Evolutionary conservation across 306 rosid genomes (phyloP), one percentile per base, ranked within the genome.

Genomic region (Cicer yamashitae): DNA sequence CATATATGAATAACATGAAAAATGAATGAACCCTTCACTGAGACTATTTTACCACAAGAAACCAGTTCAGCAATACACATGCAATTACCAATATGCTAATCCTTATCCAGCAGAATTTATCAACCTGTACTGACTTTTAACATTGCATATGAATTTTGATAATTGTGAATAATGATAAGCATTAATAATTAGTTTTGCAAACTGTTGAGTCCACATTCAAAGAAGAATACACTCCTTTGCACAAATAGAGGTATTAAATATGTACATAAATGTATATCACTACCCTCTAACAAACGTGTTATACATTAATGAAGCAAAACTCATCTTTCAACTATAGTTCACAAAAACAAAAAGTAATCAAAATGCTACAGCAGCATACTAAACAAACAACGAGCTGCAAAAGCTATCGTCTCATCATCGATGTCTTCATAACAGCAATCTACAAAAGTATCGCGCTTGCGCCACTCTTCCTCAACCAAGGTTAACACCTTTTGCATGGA

Each of bases 221-320:
- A 76, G 79, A 82, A 76, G 75, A 74, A 38, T 52, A 77, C 50
- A 58, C 71, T 46, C 66, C 72, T 72, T 71, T 51, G 67, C 82
- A 77, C 52, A 76, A 11, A 65, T 69, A 56, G 45, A 76, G 73
- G 56, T 77, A 81, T 48, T 15, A 41, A 73, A 77, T 73, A 64
- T 84, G 80, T 84, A 81, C 88, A 84, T 56, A 54, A 41, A 67
- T 66, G 71, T 39, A 81, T 39, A 77, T 70, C 83, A 44, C 71
- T 73, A 74, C 56, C 73, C 73, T 77, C 71, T 68, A 67, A 54
- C 59, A 67, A 54, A 46, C 41, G 18, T 77, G 85, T 77, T 68
- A 61, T 48, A 81, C 81, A 81, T 44, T 58, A 47, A 37, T 73
- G 15, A 64, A 74, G 5, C 79, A 78, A 82, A 85, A 78, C 66